A percentile compares a stretch with the other conserved stretches of the same genome.
Conservation (phyloP, 1,284 basidiomycete genomes). For the Tylopilus sp. region DNA sequence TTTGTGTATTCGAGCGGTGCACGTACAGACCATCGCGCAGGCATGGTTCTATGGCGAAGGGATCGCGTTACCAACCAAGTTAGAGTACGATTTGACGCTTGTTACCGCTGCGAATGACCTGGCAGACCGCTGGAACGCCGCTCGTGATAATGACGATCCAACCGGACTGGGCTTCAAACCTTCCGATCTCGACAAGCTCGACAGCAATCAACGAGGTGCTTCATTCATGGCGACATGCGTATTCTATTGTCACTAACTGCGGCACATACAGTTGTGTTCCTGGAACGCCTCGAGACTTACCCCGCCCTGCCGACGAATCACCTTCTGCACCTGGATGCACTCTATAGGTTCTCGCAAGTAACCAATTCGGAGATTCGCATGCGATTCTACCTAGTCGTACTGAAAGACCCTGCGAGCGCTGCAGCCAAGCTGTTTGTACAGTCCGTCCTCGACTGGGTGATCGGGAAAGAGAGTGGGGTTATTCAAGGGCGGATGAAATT, state of each 20-base stretch:
- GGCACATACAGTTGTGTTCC: slow-evolving; percentile 57
- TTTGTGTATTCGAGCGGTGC: neutral
- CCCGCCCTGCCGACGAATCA: slow-evolving; percentile 53
- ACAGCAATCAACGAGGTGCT: slow-evolving; percentile 67
- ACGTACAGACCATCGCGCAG: slow-evolving; percentile 34
- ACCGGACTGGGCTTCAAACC: slow-evolving; percentile 48
- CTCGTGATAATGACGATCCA: slow-evolving; percentile 48
- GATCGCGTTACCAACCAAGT: slow-evolving; percentile 68
- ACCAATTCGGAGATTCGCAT: slow-evolving; percentile 70
- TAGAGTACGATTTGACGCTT: slow-evolving; percentile 82
- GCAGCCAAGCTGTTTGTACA: slow-evolving; percentile 47
- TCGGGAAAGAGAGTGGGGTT: slow-evolving; percentile 56
- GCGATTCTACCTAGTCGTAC: slow-evolving; percentile 65
- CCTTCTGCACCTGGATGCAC: slow-evolving; percentile 48
- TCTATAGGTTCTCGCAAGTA: slow-evolving; percentile 54
- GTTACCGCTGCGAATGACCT: slow-evolving; percentile 70
- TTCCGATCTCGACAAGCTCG: slow-evolving; percentile 55
- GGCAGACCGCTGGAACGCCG: slow-evolving; percentile 75
- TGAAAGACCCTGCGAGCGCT: slow-evolving; percentile 48
- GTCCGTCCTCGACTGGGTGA: slow-evolving; percentile 64
- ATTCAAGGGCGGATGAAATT: slow-evolving; percentile 83
- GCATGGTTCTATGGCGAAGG: slow-evolving; percentile 90
- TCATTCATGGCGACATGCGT: neutral
- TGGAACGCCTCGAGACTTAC: slow-evolving; percentile 63
- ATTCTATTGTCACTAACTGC: neutral